Conservation (phyloP, 23 red algal genomes). For the Gracilaria domingensis region DNA sequence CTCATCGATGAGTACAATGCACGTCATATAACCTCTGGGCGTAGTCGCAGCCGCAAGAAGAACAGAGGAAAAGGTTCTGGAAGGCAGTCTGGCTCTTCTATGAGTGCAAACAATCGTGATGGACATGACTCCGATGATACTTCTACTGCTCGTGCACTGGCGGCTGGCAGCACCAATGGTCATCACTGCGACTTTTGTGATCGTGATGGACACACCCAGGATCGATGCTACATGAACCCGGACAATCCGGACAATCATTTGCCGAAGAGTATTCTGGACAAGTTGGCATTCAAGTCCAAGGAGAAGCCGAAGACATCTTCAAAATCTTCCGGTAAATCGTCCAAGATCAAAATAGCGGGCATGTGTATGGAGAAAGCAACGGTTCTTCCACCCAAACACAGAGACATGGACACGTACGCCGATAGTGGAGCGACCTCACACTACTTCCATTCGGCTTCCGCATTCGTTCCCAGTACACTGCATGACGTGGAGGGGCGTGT, state of each 20-base stretch:
- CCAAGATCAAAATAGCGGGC: conserved; percentile 6
- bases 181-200: neutral
- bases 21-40: neutral
- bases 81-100: neutral
- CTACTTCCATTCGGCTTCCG: neutral
- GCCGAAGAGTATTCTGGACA: neutral
- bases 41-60: neutral
- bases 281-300: neutral
- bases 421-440: conserved; percentile 42
- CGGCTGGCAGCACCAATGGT: neutral
- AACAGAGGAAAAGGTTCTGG: neutral
- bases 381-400: neutral
- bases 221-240: neutral
- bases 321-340: neutral
- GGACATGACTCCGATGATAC: neutral
- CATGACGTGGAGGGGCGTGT: neutral
- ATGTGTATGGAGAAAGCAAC: conserved; percentile 7
- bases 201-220: neutral
- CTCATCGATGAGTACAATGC: conserved; percentile 42
- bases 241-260: neutral
- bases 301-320: neutral
- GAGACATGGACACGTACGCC: neutral
- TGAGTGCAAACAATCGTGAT: neutral
- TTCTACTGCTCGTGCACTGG: neutral
- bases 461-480: conserved; percentile 20